phyloP scores from a whole-genome alignment of 2,329 filamentous ascomycete genomes.

The Dactylellina parvicollis region DNA sequence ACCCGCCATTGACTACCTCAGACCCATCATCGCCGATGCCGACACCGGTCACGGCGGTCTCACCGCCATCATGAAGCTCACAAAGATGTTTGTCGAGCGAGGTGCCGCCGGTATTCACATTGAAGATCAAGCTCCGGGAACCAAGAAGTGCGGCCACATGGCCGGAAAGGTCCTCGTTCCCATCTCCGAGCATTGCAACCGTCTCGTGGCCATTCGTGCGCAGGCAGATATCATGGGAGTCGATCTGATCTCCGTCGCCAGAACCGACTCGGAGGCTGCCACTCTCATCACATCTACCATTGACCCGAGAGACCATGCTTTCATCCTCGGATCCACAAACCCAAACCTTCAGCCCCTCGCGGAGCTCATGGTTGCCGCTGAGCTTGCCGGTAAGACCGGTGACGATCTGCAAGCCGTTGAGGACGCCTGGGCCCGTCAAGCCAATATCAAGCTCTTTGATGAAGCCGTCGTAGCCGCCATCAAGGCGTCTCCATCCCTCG shows the following conservation, averaged over 20 bases:
- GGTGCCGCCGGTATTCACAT: conserved; percentile 98
- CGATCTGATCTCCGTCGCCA: conserved; percentile 88
- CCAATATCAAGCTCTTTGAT: conserved; percentile 85
- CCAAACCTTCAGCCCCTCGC: conserved; percentile 81
- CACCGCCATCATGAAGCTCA: conserved; percentile 99
- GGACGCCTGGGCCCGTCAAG: conserved; percentile 83
- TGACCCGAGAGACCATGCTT: conserved; percentile 91
- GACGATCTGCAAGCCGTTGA: conserved; percentile 87
- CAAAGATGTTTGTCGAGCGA: conserved; percentile 95
- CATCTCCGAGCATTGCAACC: conserved; percentile 97
- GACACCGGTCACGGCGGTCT: conserved; percentile 97
- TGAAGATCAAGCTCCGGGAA: conserved; percentile 96
- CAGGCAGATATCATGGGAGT: conserved; percentile 98
- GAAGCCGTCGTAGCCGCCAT: conserved; percentile 88
- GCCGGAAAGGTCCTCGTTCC: conserved; percentile 97
- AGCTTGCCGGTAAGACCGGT: conserved; percentile 81
- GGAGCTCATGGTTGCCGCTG: conserved; percentile 89
- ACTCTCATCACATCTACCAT: conserved; percentile 97
- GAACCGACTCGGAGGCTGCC: conserved; percentile 96
- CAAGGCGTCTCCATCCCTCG: conserved; percentile 69
- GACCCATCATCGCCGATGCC: conserved; percentile 94
- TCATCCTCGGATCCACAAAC: conserved; percentile 91
- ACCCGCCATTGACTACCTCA: conserved; percentile 88
- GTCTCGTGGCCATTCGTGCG: conserved; percentile 92
- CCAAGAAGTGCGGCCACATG: conserved; percentile 99